These are phyloP conservation scores for Fusarium tjaetaba DNA, from an alignment of 2,329 filamentous ascomycete genomes.

Conservation along the genomic window DNA sequence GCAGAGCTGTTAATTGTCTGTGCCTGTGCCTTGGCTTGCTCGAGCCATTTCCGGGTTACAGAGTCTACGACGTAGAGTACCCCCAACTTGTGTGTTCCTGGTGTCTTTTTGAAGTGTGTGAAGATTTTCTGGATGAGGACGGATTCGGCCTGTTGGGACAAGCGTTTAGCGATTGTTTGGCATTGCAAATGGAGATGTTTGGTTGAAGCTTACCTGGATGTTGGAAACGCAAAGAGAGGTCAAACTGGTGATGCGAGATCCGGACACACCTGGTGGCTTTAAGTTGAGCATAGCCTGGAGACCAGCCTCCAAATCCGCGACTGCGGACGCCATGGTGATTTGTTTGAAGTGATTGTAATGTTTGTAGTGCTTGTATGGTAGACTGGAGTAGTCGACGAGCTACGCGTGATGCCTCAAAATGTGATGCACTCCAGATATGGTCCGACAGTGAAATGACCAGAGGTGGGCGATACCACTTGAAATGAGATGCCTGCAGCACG, in stretches of 20 bases:
- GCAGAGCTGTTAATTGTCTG: conserved; percentile 84
- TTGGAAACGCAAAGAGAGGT: conserved; percentile 89
- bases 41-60: conserved; percentile 98
- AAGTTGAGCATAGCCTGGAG: conserved; percentile 91
- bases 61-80: conserved; percentile 99
- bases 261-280: conserved; percentile 94
- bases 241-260: conserved; percentile 88
- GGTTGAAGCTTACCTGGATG: conserved; percentile 74
- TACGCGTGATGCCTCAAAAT: conserved; percentile 37
- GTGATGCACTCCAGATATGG: conserved; percentile 24
- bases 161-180: conserved; percentile 34
- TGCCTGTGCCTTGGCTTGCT: conserved; percentile 87
- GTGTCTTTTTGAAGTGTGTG: conserved; percentile 96
- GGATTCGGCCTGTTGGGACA: conserved; percentile 79
- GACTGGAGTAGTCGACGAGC: conserved; percentile 26
- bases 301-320: conserved; percentile 89
- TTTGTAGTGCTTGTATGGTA: conserved; percentile 33
- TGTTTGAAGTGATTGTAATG: conserved; percentile 19
- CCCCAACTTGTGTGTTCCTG: conserved; percentile 95
- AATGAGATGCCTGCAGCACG: conserved; percentile 30
- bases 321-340: conserved; percentile 76
- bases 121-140: conserved; percentile 95
- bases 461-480: conserved; percentile 18
- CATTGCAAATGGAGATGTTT: neutral
- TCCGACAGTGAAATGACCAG: conserved; percentile 18